phyloP scores from a whole-genome alignment of 1,139 yeast species.

The Blastobotrys buckinghamii region DNA sequence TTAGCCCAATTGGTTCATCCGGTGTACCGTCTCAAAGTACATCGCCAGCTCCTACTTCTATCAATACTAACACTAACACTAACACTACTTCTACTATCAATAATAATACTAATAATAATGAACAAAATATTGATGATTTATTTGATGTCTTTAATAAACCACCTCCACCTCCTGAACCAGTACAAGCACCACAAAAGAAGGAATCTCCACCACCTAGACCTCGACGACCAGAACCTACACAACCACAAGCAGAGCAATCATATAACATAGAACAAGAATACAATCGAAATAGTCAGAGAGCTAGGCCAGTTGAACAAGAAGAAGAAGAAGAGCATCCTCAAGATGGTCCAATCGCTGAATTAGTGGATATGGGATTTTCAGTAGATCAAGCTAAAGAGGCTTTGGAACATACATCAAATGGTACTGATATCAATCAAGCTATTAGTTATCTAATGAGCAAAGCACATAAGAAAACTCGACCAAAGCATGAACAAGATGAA shows the following conservation, averaged over 20 bases:
- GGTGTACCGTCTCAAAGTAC: not conserved
- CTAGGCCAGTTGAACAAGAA: not conserved
- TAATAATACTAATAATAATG: not conserved
- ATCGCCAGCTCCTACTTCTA: not conserved
- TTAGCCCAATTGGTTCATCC: not conserved
- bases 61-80: too few relatives aligned
- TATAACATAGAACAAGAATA: not conserved
- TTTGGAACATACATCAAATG: conserved; percentile 45
- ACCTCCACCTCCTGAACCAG: conserved; percentile 14
- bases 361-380: conserved; percentile 76
- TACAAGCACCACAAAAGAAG: too few relatives aligned
- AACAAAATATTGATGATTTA: conserved; percentile 24
- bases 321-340: conserved; percentile 22
- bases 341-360: conserved; percentile 60
- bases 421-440: conserved; percentile 58
- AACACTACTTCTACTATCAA: too few relatives aligned
- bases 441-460: conserved; percentile 60
- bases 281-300: not conserved
- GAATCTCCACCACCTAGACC: conserved; percentile 5
- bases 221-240: not conserved
- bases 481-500: conserved; percentile 5
- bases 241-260: not conserved
- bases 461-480: conserved; percentile 38
- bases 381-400: conserved; percentile 59
- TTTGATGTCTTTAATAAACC: conserved; percentile 33